Evolutionary conservation across 2,329 filamentous ascomycete genomes (phyloP).

Genomic region (Cryphonectria japonica): DNA sequence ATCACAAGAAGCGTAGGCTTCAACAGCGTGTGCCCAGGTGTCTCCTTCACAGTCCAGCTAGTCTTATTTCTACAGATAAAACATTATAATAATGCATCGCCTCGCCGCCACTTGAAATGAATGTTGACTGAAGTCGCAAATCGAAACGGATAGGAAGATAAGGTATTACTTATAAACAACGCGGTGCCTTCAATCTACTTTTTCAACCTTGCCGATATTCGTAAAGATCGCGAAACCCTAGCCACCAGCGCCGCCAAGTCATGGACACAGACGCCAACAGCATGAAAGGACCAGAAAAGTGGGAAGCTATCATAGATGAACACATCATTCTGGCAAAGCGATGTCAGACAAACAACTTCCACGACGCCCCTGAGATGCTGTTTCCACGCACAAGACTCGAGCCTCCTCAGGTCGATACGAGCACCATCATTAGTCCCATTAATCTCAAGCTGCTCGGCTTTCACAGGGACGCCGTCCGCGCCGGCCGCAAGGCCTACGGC

Average conservation of each 20-base stretch:
- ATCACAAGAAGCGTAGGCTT: background rate
- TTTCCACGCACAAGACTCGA: background rate
- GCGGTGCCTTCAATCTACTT: too few relatives aligned
- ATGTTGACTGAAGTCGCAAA: background rate
- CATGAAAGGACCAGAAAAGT: background rate
- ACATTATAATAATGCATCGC: background rate
- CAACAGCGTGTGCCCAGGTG: background rate
- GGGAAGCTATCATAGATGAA: slow-evolving; percentile 5
- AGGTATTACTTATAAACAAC: too few relatives aligned
- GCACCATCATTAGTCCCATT: background rate
- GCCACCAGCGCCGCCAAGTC: background rate
- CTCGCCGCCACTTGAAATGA: background rate
- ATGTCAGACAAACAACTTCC: background rate
- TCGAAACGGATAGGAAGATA: background rate
- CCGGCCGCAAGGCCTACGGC: slow-evolving; percentile 12
- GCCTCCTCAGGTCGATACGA: background rate
- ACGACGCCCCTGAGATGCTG: background rate
- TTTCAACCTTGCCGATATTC: background rate
- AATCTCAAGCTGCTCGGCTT: background rate
- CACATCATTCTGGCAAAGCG: slow-evolving; percentile 11
- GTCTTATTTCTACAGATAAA: background rate
- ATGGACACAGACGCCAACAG: background rate
- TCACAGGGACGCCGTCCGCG: slow-evolving; percentile 7
- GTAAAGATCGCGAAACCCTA: background rate
- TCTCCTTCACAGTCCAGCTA: background rate